Conservation (phyloP, 2,329 filamentous ascomycete genomes). For the Chaetomium olivaceum region DNA sequence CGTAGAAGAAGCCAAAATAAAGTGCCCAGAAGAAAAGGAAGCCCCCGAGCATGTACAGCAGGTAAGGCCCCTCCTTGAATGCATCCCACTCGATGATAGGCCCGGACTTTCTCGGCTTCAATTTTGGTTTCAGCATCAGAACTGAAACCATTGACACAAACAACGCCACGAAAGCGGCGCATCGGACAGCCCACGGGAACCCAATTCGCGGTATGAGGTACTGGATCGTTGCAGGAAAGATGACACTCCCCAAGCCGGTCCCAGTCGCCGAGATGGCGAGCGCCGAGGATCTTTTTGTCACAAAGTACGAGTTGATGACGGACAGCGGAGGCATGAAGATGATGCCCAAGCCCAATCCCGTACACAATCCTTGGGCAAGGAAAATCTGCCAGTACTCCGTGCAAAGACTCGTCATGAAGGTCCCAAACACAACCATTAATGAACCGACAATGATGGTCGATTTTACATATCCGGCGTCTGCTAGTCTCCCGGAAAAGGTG, state of each 20-base stretch:
- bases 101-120: conserved; percentile 47
- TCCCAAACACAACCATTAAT: conserved; percentile 47
- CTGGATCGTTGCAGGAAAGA: conserved; percentile 61
- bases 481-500: conserved; percentile 50
- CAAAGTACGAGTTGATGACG: conserved; percentile 61
- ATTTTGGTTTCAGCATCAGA: conserved; percentile 47
- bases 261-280: conserved; percentile 62
- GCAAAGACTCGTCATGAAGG: conserved; percentile 50
- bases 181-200: conserved; percentile 65
- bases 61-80: conserved; percentile 51
- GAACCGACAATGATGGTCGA: conserved; percentile 45
- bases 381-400: conserved; percentile 55
- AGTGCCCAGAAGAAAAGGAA: conserved; percentile 51
- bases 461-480: conserved; percentile 52
- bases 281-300: conserved; percentile 56
- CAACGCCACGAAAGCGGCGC: conserved; percentile 61
- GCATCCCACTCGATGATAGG: conserved; percentile 53
- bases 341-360: conserved; percentile 56
- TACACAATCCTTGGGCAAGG: conserved; percentile 55
- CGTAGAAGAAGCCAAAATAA: conserved; percentile 56
- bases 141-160: conserved; percentile 44
- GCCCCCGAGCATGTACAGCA: conserved; percentile 42
- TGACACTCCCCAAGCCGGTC: conserved; percentile 60
- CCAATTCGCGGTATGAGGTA: conserved; percentile 62
- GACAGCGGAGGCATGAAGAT: conserved; percentile 56